phyloP scores from a whole-genome alignment of 2,329 filamentous ascomycete species.

The Aspergillus quadricinctus region DNA sequence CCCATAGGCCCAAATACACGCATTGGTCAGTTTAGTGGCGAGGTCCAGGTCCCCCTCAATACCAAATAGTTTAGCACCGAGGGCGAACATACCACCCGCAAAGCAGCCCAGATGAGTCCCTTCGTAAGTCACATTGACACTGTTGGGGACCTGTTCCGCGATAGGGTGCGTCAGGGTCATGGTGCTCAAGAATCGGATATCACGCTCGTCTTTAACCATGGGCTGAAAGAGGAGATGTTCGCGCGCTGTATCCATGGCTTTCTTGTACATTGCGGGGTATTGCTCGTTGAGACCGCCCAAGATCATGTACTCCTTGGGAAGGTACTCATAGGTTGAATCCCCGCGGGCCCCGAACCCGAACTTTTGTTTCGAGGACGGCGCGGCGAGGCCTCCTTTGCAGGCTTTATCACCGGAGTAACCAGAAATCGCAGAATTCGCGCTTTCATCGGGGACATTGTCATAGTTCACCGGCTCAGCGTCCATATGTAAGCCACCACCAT shows the following conservation, averaged over 20 bases:
- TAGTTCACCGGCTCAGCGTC: slow-evolving; percentile 27
- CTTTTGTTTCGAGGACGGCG: slow-evolving; percentile 31
- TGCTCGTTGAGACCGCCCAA: slow-evolving; percentile 42
- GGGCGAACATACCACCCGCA: slow-evolving; percentile 58
- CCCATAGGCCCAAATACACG: slow-evolving; percentile 61
- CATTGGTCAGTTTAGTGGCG: slow-evolving; percentile 55
- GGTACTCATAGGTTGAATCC: slow-evolving; percentile 48
- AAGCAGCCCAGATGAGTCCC: slow-evolving; percentile 58
- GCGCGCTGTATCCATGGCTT: slow-evolving; percentile 35
- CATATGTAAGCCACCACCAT: slow-evolving; percentile 16
- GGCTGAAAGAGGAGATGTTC: slow-evolving; percentile 43
- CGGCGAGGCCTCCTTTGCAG: slow-evolving; percentile 38
- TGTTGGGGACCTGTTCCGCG: slow-evolving; percentile 22
- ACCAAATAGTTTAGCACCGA: slow-evolving; percentile 55
- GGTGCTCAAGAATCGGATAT: slow-evolving; percentile 41
- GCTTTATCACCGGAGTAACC: slow-evolving; percentile 16
- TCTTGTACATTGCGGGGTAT: slow-evolving; percentile 43
- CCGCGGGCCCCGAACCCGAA: slow-evolving; percentile 44
- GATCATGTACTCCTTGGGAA: slow-evolving; percentile 48
- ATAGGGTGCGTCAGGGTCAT: slow-evolving; percentile 17
- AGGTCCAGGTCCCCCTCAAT: slow-evolving; percentile 52
- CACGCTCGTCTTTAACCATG: slow-evolving; percentile 39
- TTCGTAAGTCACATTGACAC: slow-evolving; percentile 38
- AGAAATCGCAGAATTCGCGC: background rate
- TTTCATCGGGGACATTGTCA: slow-evolving; percentile 5